A percentile compares a stretch with the other conserved stretches of the same genome.
Conservation (phyloP, 371 early-diverging fungal species). For the Saksenaea vasiformis region DNA sequence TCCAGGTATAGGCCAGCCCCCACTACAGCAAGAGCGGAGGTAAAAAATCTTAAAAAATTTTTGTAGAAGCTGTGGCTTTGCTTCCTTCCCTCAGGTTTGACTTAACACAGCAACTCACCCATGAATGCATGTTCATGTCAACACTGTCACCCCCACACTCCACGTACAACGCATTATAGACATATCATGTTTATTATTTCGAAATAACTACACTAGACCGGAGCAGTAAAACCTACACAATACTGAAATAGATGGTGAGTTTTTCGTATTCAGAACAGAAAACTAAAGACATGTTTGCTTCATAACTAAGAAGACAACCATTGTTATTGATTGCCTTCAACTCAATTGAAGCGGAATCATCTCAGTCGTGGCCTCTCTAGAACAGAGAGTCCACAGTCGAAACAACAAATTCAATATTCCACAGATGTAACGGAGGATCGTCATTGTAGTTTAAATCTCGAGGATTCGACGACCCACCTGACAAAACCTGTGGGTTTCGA, state of each 20-base stretch:
- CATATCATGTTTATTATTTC: too few species aligned
- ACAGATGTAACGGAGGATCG: constrained; percentile 39
- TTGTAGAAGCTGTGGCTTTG: too few species aligned
- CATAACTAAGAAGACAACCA: constrained; percentile 22
- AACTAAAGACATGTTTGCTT: constrained; percentile 16
- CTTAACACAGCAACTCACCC: too few species aligned
- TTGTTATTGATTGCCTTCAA: constrained; percentile 23
- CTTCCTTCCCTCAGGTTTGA: too few species aligned
- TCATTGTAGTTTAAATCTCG: constrained; percentile 22
- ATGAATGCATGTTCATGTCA: too few species aligned
- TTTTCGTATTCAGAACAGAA: not conserved
- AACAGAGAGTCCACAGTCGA: constrained; percentile 34
- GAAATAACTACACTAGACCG: not conserved
- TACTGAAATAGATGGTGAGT: not conserved
- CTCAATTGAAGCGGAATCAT: constrained; percentile 32
- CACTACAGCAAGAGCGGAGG: too few species aligned
- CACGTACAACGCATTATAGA: too few species aligned
- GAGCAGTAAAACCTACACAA: not conserved
- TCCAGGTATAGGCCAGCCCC: not conserved
- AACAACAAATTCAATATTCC: constrained; percentile 28
- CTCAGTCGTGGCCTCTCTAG: constrained; percentile 26
- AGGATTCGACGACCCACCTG: constrained; percentile 28
- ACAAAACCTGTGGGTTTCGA: constrained; percentile 35
- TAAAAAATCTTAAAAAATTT: too few species aligned
- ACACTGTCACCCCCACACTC: too few species aligned